Evolutionary conservation across 768 basidiomycete genomes (phyloP), one percentile per base, ranked within the genome.

Genomic region (Mycena rebaudengoi): DNA sequence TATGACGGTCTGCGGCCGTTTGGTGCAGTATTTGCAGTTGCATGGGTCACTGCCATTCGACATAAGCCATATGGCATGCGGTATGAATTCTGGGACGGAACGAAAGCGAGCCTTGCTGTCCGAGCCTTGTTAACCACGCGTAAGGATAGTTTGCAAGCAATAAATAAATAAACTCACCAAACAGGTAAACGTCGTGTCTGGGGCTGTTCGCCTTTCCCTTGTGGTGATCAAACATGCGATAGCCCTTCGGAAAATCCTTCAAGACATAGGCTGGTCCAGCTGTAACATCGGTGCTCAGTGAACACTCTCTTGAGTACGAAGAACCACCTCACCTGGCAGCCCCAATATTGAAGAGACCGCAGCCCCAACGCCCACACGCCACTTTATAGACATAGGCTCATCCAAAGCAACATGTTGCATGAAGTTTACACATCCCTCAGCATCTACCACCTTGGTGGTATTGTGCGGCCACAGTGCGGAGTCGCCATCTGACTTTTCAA

Each of bases 11-110:
- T 94, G 92, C 0, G 88, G 78, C 64, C 86, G 82, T 69, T 88
- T 89, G 40, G 85, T 77, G 71, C 92, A 94, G 68, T 94, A 94
- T 72, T 92, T 93, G 79, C 92, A 95, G 30, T 76, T 76, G 70
- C 92, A 95, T 41, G 83, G 83, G 3, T 73, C 70, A 44, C 81
- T 81, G 62, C 83, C 73, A 61, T 91, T 88, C 7, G 79, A 79
- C 73, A 89, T 80, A 11, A 95, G 84, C 93, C 93, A 95, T 60
- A 88, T 80, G 3, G 91, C 91, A 69, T 96, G 94, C 5, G 93
- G 92, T 46, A 91, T 85, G 73, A 95, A 94, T 72, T 96, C 94
- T 48, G 90, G 90, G n/a, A 88, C 80, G 13, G 93, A 94, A 41
- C 94, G 90, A 74, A 94, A 95, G 32, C 80, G 78, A 40, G 72